Base-by-base conservation (phyloP, 2,329 filamentous ascomycete species). In the Coniochaeta ligniaria region DNA sequence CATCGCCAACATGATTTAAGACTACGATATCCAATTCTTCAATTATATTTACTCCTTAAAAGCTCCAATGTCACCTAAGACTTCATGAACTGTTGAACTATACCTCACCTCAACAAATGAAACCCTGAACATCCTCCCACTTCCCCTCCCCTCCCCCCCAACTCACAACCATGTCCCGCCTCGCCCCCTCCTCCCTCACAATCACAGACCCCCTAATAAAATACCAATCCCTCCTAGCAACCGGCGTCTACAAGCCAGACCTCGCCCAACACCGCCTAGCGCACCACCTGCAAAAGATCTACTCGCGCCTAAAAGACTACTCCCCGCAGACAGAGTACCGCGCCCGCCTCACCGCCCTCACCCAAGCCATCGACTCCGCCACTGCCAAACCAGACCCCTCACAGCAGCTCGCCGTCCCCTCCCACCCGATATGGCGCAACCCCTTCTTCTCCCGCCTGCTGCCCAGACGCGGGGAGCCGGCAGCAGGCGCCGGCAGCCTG, bases 231-330 rank as follows among this genome's bases (percentile, higher is more conserved):
- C 77, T 92, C 16, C 72, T 94, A 38, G 83, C 87, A 7, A 87
- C 86, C 5, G 85, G 86, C 57, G 74, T 83, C 55, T 89, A 88
- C 70, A 77, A 80, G 55, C 86, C 89, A 9, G 90, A 94, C 72
- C 83, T 84, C 6, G 82, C 87, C 24, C 89, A 92, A 70, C 86
- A 91, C 71, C 83, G 88, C 22, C 78, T 91, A 7, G 90, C 90
- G 6, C 79, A 91, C 45, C 89, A 94, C 72, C 79, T 94, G 1
- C 89, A 91, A 66, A 90, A 91, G 69, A 79, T 94, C 12, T 94
- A 95, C 66, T 77, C 84, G 41, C 81, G 86, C 2, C 77, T 94
- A 45, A 92, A 91, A 69, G 90, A 94, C 71, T 94, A 95, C 73
- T 83, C 88, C 38, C 91, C 90, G 0, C 82, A 86, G 55, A 67